These are phyloP conservation scores for Russula earlei DNA, from an alignment of 768 basidiomycete species.

Conservation along the genomic window DNA sequence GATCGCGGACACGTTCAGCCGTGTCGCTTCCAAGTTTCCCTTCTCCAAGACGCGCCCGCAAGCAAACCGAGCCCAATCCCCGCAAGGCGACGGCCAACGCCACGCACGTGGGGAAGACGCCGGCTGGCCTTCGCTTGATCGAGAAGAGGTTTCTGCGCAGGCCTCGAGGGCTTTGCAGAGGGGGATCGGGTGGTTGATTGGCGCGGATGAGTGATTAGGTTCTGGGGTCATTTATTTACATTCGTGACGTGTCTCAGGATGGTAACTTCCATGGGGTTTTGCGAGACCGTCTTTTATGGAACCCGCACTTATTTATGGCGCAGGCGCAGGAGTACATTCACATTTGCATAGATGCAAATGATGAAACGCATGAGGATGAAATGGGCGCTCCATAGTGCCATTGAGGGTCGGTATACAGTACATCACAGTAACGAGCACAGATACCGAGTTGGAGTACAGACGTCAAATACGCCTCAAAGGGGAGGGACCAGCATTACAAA, in stretches of 20 bases:
- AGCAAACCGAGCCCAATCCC: constrained; percentile 54
- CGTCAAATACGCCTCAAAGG: background rate
- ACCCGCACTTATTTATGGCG: too few species aligned
- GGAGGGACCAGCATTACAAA: background rate
- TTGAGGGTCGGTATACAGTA: background rate
- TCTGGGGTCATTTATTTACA: too few species aligned
- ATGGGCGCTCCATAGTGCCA: background rate
- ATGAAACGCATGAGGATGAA: background rate
- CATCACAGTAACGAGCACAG: background rate
- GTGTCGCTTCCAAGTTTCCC: constrained; percentile 29
- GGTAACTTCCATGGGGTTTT: too few species aligned
- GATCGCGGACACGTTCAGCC: constrained; percentile 70
- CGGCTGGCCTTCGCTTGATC: constrained; percentile 30
- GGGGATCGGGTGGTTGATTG: constrained; percentile 95
- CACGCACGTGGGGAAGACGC: constrained; percentile 31
- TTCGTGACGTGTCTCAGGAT: too few species aligned
- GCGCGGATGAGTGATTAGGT: constrained; percentile 50
- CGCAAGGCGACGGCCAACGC: constrained; percentile 28
- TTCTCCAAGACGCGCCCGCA: constrained; percentile 10
- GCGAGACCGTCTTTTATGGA: too few species aligned
- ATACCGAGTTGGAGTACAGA: background rate
- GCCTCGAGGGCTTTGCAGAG: constrained; percentile 74
- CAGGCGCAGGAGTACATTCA: too few species aligned
- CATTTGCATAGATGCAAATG: background rate
- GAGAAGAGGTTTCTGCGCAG: constrained; percentile 59